Evolutionary conservation across 2,329 filamentous ascomycete genomes (phyloP), one percentile per base, ranked within the genome.

Genomic region (Aureobasidium mangrovei): DNA sequence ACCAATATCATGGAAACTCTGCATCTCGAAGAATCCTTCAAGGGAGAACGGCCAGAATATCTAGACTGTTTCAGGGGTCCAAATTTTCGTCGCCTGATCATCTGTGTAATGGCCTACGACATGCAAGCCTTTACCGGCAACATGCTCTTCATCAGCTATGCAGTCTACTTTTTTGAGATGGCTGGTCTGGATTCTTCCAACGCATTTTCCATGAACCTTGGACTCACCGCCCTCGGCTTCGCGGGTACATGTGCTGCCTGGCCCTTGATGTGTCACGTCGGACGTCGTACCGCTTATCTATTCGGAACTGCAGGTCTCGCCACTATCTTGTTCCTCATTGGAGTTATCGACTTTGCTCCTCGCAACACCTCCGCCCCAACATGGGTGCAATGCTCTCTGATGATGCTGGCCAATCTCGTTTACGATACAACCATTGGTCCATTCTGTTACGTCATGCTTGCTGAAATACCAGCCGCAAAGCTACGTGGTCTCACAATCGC

Each of bases 151-250:
- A 69, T 74, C 9, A 71, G 70, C 35, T 75, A 72, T 59, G 67
- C 68, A 4, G 73, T 70, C 4, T 77, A 76, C 62, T 77, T 77
- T 65, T 76, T 77, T 64, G 63, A 74, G 52, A 68, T 69, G 4
- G 72, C 72, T 4, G 72, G 73, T 1, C 58, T 71, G 40, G 59
- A 63, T 5, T 68, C 70, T 36, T 60, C 65, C 7, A 58, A 71
- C 44, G 70, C 72, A 1, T 72, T 70, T 61, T 62, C 62, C 43
- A 69, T 75, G 67, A 66, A 68, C 39, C 58, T 75, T 7, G 72
- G 69, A 4, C 29, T 54, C 10, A 54, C 53, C 2, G 72, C 69
- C 0, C 62, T 75, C 2, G 73, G 71, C 3, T 67, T 75, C 24
- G 35, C 72, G 2, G 72, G 72, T 0, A 74, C 72, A 1, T 63